A percentile compares a stretch with the other conserved stretches of the same genome.
phyloP scores from a whole-genome alignment of 2,329 filamentous ascomycete genomes.

The Byssothecium circinans region DNA sequence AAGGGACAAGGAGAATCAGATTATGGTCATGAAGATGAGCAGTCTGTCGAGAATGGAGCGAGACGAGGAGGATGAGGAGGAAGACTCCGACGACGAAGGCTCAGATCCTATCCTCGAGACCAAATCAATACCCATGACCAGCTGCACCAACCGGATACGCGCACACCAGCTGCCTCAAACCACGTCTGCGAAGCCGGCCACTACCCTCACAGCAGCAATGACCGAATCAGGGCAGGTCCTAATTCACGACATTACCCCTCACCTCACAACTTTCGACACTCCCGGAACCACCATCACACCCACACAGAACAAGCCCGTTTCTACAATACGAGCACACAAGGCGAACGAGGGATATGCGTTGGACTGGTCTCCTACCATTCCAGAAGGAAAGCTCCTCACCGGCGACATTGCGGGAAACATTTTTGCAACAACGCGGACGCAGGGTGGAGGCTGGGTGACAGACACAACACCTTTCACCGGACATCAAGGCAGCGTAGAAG shows the following conservation, averaged over 20 bases:
- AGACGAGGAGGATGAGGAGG: slow-evolving; percentile 69
- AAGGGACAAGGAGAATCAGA: slow-evolving; percentile 80
- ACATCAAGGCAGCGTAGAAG: slow-evolving; percentile 84
- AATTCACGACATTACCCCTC: slow-evolving; percentile 91
- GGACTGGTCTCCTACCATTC: slow-evolving; percentile 88
- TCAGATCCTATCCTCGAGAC: slow-evolving; percentile 92
- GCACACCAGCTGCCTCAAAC: slow-evolving; percentile 75
- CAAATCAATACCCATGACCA: slow-evolving; percentile 80
- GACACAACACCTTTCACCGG: slow-evolving; percentile 82
- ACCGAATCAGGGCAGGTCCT: slow-evolving; percentile 85
- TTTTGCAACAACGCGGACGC: slow-evolving; percentile 81
- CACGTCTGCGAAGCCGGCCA: slow-evolving; percentile 71
- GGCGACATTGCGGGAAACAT: slow-evolving; percentile 91
- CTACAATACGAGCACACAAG: slow-evolving; percentile 87
- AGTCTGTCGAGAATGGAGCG: slow-evolving; percentile 85
- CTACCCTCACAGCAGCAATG: slow-evolving; percentile 87
- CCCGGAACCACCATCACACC: slow-evolving; percentile 79
- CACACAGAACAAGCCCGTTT: slow-evolving; percentile 84
- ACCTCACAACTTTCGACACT: slow-evolving; percentile 85
- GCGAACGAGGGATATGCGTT: slow-evolving; percentile 85
- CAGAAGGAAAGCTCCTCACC: slow-evolving; percentile 82
- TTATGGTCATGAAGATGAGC: slow-evolving; percentile 96
- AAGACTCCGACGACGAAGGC: slow-evolving; percentile 67
- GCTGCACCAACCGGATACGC: slow-evolving; percentile 92
- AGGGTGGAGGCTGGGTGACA: slow-evolving; percentile 86